These are phyloP conservation scores for Meyerozyma smithsonii DNA, from an alignment of 1,139 yeast species.

Conservation along the genomic window DNA sequence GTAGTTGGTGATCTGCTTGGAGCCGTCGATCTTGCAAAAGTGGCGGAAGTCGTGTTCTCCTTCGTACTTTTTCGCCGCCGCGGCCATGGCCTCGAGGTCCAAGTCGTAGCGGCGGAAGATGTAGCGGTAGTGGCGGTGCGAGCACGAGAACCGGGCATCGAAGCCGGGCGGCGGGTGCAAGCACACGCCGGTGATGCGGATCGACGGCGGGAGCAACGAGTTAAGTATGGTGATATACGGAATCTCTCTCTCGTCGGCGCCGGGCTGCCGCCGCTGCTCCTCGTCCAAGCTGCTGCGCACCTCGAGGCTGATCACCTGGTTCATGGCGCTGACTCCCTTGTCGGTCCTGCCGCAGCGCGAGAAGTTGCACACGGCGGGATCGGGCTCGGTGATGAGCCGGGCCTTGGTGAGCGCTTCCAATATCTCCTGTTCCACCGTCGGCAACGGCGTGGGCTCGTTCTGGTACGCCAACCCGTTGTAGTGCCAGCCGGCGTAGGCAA, in stretches of 20 bases:
- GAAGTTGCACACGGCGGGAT: conserved; percentile 62
- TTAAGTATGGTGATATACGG: conserved; percentile 76
- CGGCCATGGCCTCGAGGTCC: conserved; percentile 61
- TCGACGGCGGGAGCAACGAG: conserved; percentile 73
- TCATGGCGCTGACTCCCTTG: conserved; percentile 94
- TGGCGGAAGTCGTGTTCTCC: conserved; percentile 92
- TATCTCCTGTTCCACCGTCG: conserved; percentile 81
- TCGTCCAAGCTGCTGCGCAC: conserved; percentile 64
- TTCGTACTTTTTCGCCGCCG: conserved; percentile 59
- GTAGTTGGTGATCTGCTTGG: conserved; percentile 83
- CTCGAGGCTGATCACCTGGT: conserved; percentile 80
- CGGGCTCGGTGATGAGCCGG: conserved; percentile 56
- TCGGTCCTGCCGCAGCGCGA: conserved; percentile 97
- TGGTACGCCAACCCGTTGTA: conserved; percentile 89
- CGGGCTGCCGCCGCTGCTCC: conserved; percentile 53
- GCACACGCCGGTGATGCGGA: conserved; percentile 76
- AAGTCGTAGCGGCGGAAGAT: conserved; percentile 54
- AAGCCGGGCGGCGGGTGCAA: conserved; percentile 77
- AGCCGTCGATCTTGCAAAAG: conserved; percentile 90
- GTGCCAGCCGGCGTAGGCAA: conserved; percentile 91
- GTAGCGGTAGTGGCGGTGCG: conserved; percentile 79
- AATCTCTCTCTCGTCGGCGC: conserved; percentile 60
- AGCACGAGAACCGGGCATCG: conserved; percentile 91
- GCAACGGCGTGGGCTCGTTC: conserved; percentile 66
- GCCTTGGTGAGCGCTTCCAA: conserved; percentile 67